Conservation (phyloP, 495 filamentous ascomycete genomes). For the Neurospora tetraspora region DNA sequence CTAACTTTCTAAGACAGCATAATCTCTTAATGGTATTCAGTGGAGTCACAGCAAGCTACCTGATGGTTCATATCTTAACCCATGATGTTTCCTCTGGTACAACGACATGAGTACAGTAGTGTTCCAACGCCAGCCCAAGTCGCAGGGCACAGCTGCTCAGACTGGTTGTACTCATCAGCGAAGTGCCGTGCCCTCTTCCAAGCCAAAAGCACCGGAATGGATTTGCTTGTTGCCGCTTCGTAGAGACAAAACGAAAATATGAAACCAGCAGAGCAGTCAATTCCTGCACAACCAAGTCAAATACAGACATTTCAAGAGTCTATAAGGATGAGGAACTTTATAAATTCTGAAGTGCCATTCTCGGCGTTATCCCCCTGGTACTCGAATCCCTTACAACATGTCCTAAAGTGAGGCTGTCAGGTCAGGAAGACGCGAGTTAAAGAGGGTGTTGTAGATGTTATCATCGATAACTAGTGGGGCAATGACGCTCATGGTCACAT, state of each 20-base stretch:
- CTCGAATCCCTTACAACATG: too few relatives aligned
- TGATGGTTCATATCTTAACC: background rate
- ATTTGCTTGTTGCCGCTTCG: background rate
- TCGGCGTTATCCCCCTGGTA: background rate
- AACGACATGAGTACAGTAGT: background rate
- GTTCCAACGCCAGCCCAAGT: too few relatives aligned
- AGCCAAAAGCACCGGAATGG: background rate
- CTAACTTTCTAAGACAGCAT: background rate
- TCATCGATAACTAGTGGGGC: background rate
- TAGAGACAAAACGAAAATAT: background rate
- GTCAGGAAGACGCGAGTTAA: background rate
- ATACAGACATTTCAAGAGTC: background rate
- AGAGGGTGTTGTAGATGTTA: background rate
- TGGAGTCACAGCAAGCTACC: background rate
- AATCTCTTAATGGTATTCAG: background rate
- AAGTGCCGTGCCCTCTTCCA: background rate
- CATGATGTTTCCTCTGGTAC: background rate
- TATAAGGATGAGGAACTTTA: background rate
- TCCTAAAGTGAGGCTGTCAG: background rate
- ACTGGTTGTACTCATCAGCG: background rate
- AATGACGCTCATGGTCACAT: constrained; percentile 8
- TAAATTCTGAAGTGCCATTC: background rate
- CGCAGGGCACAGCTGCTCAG: too few relatives aligned
- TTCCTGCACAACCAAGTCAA: background rate
- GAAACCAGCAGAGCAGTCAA: background rate